These are phyloP conservation scores for Paecilomyces fulvus DNA, from an alignment of 2,329 filamentous ascomycete species.

Conservation along the genomic window DNA sequence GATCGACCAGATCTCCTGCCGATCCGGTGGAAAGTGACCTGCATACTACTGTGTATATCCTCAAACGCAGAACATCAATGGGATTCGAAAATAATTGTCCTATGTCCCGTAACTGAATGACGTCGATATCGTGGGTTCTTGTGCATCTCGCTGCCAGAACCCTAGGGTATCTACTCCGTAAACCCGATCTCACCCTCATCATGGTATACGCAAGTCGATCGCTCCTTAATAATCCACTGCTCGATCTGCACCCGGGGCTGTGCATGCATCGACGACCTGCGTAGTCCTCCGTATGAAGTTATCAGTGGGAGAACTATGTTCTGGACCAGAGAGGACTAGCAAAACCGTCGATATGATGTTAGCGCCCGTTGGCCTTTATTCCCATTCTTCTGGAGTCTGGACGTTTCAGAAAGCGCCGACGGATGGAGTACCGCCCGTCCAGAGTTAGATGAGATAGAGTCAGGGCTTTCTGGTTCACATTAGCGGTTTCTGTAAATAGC, in stretches of 20 bases:
- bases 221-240: neutral
- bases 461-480: neutral
- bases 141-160: neutral
- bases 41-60: neutral
- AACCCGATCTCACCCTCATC: neutral
- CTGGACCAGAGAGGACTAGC: neutral
- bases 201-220: neutral
- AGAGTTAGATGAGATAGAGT: neutral
- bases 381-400: neutral
- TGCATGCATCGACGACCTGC: neutral
- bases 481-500: neutral
- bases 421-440: neutral
- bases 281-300: neutral
- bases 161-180: neutral
- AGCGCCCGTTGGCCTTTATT: neutral
- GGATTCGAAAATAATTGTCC: neutral
- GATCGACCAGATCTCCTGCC: neutral
- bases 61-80: neutral
- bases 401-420: neutral
- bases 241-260: neutral
- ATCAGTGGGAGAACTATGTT: neutral
- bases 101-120: neutral
- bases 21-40: neutral
- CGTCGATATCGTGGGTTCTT: neutral
- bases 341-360: neutral